Evolutionary conservation across 257 asterid genomes (phyloP), one percentile per base, ranked within the genome.

Genomic region (Nicotiana tomentosiformis): DNA sequence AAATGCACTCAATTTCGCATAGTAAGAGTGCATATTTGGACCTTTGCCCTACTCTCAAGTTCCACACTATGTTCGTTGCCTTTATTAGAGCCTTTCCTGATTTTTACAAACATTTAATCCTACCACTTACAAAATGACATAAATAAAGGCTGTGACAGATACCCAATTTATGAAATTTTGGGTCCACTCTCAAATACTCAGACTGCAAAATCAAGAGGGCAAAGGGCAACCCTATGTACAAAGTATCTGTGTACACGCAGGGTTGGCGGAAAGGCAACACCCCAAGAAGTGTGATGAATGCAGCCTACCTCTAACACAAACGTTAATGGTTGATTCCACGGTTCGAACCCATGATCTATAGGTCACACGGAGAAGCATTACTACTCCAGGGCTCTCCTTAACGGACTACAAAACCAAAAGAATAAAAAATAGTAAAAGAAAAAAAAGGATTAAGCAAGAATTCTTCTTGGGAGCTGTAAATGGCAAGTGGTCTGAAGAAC

Each of bases 121-220:
- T 15, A 18, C 43, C 43, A 20, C 26, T 74, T 23, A 51, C 37
- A 15, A 49, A 49, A 7, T 49, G 80, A 74, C 26, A 74, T 74
- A 74, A 74, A 74, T 49, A 74, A 51, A 51, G 18, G 37, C 5
- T 15, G 80, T 51, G 80, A 74, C 80, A 74, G 80, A 49, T 51
- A 26, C 80, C 64, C 4, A 49, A 49, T 26, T 49, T 26, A 49
- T 74, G 80, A 23, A 74, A 26, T 7, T 14, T 74, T 49, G 80
- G 56, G 56, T 74, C n/a, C 78, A 72, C 37, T 23, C 61, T 74
- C 79, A 74, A 74, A 46, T 74, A 74, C 80, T 74, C 62, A 39
- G 64, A 51, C 80, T 51, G 35, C 26, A 74, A 74, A 9, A 9
- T 43, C 51, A 43, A 43, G 3, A 9, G 4, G 51, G 0, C 51